Evolutionary conservation across 495 filamentous ascomycete species (phyloP).

Genomic region (Trichoderma orchidacearum): DNA sequence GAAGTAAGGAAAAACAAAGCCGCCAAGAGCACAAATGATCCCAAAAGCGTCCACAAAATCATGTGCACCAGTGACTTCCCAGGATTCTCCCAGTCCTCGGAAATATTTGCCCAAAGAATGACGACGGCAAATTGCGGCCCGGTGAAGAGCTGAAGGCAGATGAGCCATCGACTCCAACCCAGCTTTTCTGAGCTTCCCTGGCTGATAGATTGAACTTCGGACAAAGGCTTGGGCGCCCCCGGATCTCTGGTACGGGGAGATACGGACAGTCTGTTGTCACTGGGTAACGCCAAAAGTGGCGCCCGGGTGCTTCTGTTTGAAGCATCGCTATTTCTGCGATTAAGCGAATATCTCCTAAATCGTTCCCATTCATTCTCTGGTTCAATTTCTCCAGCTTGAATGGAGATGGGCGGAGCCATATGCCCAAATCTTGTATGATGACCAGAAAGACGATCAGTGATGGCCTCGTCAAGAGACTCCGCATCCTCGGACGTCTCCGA

Average conservation of each 20-base stretch:
- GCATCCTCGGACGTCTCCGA: slow-evolving; percentile 29
- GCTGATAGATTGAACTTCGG: slow-evolving; percentile 7
- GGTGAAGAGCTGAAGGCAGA: slow-evolving; percentile 71
- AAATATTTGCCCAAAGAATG: slow-evolving; percentile 60
- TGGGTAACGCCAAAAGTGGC: neutral
- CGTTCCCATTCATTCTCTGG: slow-evolving; percentile 37
- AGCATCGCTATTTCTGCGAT: slow-evolving; percentile 22
- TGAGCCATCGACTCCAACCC: slow-evolving; percentile 85
- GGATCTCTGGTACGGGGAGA: slow-evolving; percentile 4
- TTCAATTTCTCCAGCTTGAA: slow-evolving; percentile 12
- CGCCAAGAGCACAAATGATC: slow-evolving; percentile 50
- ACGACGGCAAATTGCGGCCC: slow-evolving; percentile 74
- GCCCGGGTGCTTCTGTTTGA: neutral
- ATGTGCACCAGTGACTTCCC: slow-evolving; percentile 37
- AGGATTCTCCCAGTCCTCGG: slow-evolving; percentile 31
- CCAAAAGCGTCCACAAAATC: slow-evolving; percentile 53
- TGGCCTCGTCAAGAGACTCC: slow-evolving; percentile 28
- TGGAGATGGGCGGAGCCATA: slow-evolving; percentile 15
- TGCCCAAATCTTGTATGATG: slow-evolving; percentile 13
- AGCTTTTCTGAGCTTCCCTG: slow-evolving; percentile 18
- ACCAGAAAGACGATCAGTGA: slow-evolving; percentile 14
- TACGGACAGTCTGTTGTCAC: neutral
- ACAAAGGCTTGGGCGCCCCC: slow-evolving; percentile 10
- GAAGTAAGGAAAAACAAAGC: slow-evolving; percentile 51
- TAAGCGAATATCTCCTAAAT: slow-evolving; percentile 17